These are phyloP conservation scores for Pseudogymnoascus sp. DNA, from an alignment of 2,329 filamentous ascomycete species.

Conservation along the genomic window DNA sequence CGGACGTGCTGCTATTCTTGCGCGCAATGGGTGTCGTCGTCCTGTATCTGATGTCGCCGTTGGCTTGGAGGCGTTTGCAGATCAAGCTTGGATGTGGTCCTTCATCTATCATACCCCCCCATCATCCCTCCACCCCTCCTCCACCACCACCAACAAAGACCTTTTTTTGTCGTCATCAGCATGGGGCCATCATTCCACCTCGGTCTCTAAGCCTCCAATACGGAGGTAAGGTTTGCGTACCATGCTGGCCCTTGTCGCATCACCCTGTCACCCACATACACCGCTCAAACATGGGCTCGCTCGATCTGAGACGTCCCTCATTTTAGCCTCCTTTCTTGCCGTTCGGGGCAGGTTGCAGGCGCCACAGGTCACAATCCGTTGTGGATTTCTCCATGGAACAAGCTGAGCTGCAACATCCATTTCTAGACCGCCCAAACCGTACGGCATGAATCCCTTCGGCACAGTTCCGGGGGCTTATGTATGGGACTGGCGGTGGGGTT, in stretches of 20 bases:
- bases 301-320: conserved; percentile 12
- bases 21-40: not conserved
- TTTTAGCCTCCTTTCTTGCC: conserved; percentile 8
- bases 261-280: conserved; percentile 5
- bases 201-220: not conserved
- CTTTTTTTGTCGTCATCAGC: conserved; percentile 5
- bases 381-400: conserved; percentile 1
- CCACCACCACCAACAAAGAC: not conserved
- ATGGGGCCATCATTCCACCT: not conserved
- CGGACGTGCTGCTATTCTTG: not conserved
- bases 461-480: not conserved
- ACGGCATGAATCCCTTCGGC: not conserved
- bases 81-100: conserved; percentile 6
- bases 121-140: not conserved
- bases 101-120: conserved; percentile 2
- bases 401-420: not conserved
- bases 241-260: conserved; percentile 5
- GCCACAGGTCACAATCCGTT: conserved; percentile 1
- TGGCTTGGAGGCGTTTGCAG: conserved; percentile 12
- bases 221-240: conserved; percentile 4
- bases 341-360: not conserved
- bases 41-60: not conserved
- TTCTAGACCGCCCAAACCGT: conserved; percentile 7
- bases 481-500: not conserved
- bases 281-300: conserved; percentile 8